Base-by-base conservation (phyloP, 2,329 filamentous ascomycete species). In the Phaeosphaeria sp. region DNA sequence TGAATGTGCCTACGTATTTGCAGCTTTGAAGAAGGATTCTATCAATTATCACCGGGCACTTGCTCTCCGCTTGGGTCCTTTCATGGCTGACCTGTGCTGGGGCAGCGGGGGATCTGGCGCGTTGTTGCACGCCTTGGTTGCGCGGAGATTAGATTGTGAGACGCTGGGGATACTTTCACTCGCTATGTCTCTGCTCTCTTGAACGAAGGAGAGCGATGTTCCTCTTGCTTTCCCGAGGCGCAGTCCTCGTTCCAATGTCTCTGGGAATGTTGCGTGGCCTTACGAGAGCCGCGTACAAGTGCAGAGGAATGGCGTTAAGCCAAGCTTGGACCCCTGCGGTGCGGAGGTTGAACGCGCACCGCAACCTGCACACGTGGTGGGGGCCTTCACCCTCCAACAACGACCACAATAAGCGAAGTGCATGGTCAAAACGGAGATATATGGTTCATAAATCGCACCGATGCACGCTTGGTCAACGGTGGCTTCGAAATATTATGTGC, bases 11-110 rank as follows among this genome's bases (percentile, higher is more conserved):
- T 33, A 43, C 22, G 54, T 48, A 36, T 27, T 54, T 43, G 46
- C 36, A 18, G 52, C 20, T 46, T 51, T 27, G 22, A 44, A 36
- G 50, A 54, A 55, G 53, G 30, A 13, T 58, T 60, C 60, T 54
- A 44, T 56, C 65, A 64, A 62, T n/a, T 33, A 67, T 76, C 72
- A 76, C 69, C 71, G 67, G 58, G 56, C 58, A 48, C 58, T 65
- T 57, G 65, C 65, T 61, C 67, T 71, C 54, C 66, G 67, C 68
- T 63, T 66, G 60, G 59, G 59, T 56, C 48, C 64, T 65, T 67
- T 69, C 74, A 76, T 76, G 62, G 65, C 66, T 67, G 55, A 63
- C 54, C 56, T 59, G 62, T 50, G 59, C 64, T 64, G 56, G 63
- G 71, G 72, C 72, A 72, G 67, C 58, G 67, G 50, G 61, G 68